phyloP scores from a whole-genome alignment of 148 eudicot genomes.

The Simmondsia chinensis region DNA sequence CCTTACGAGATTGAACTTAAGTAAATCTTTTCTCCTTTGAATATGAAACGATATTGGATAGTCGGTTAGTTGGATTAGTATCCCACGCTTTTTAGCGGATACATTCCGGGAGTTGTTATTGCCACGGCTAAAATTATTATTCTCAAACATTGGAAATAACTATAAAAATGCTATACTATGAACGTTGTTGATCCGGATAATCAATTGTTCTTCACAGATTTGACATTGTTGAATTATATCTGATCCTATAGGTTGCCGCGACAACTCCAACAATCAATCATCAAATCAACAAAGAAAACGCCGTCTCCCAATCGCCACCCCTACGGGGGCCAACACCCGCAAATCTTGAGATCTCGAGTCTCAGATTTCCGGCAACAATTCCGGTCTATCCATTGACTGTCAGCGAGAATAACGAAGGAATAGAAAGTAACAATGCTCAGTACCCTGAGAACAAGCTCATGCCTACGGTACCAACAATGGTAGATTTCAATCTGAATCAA shows the following conservation, averaged over 20 bases:
- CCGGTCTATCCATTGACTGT: not conserved
- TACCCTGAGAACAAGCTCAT: not conserved
- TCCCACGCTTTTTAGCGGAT: not conserved
- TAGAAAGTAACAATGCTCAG: not conserved
- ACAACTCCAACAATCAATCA: not conserved
- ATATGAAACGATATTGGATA: no score
- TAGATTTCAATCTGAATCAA: slow-evolving; percentile 1
- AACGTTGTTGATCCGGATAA: no score
- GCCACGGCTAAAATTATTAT: no score
- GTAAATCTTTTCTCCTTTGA: no score
- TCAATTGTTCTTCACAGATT: no score
- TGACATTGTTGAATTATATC: no score
- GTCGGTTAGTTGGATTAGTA: not conserved
- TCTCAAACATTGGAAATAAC: no score
- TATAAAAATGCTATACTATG: no score
- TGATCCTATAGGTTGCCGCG: not conserved
- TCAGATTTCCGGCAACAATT: not conserved
- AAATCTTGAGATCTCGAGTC: slow-evolving; percentile 1
- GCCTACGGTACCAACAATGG: slow-evolving; percentile 1
- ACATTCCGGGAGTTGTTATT: no score
- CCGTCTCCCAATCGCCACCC: slow-evolving; percentile 1
- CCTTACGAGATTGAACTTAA: no score
- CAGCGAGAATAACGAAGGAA: not conserved
- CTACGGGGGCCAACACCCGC: not conserved
- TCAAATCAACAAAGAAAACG: not conserved